Percentiles rank a stretch among this genome's conserved stretches.
Evolutionary conservation across 1,139 yeast genomes (phyloP).

Genomic region (Diutina siamensis): DNA sequence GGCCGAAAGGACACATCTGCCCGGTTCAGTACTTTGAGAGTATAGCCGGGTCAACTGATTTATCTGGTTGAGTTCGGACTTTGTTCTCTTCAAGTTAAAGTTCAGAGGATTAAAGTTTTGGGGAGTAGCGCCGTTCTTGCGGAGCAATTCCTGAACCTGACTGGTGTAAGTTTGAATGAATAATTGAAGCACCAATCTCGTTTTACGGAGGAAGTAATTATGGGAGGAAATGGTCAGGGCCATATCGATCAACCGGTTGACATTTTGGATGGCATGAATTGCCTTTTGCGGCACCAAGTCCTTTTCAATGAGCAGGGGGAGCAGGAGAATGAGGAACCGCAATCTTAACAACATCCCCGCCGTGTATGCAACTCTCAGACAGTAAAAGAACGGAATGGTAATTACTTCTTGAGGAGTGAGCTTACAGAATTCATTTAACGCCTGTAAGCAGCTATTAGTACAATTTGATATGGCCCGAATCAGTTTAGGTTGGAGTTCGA

Average conservation of each 20-base stretch:
- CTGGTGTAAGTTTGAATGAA: conserved; percentile 51
- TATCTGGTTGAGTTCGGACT: neutral
- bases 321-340: conserved; percentile 42
- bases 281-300: conserved; percentile 41
- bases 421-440: conserved; percentile 37
- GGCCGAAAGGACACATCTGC: neutral
- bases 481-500: conserved; percentile 16
- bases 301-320: conserved; percentile 39
- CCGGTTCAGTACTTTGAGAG: neutral
- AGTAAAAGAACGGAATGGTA: conserved; percentile 48
- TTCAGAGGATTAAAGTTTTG: conserved; percentile 12
- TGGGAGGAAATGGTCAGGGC: conserved; percentile 28
- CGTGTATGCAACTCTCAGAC: conserved; percentile 55
- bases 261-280: conserved; percentile 29
- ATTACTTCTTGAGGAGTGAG: conserved; percentile 36
- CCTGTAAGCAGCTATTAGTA: conserved; percentile 41
- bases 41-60: neutral
- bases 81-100: neutral
- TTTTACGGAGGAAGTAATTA: conserved; percentile 41
- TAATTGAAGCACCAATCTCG: conserved; percentile 41
- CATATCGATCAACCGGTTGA: conserved; percentile 28
- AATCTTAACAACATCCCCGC: conserved; percentile 55
- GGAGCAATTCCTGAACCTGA: conserved; percentile 31
- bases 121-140: conserved; percentile 18
- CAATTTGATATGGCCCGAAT: conserved; percentile 37